phyloP scores from a whole-genome alignment of 148 eudicot genomes.

The Cornus suecica region DNA sequence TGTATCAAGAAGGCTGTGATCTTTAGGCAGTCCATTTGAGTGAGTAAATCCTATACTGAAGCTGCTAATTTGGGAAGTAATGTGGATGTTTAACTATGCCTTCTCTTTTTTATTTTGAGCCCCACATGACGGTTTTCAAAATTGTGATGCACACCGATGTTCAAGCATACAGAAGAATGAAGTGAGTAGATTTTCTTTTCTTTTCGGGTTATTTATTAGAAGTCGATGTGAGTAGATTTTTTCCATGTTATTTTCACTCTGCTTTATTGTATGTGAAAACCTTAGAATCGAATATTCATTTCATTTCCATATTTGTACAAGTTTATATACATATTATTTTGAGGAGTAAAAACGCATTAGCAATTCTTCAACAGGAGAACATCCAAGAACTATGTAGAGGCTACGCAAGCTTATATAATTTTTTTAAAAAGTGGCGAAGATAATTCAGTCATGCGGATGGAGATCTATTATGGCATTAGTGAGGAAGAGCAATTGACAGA shows the following conservation, averaged over 20 bases:
- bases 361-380: too few species aligned
- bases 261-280: slow-evolving; percentile 13
- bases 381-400: too few species aligned
- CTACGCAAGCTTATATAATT: too few species aligned
- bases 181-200: background rate
- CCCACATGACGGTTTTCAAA: background rate
- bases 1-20: slow-evolving; percentile 7
- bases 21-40: background rate
- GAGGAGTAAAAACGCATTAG: too few species aligned
- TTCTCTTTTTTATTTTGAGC: background rate
- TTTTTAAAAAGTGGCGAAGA: too few species aligned
- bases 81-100: background rate
- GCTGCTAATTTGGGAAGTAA: slow-evolving; percentile 6
- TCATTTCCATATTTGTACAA: slow-evolving; percentile 4
- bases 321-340: too few species aligned
- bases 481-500: too few species aligned
- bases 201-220: too few species aligned
- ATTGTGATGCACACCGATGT: background rate
- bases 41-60: background rate
- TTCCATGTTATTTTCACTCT: slow-evolving; percentile 6
- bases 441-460: too few species aligned
- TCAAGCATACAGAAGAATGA: background rate
- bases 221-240: slow-evolving; percentile 15
- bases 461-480: too few species aligned
- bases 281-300: background rate